These are phyloP conservation scores for Mangifera indica DNA, from an alignment of 345 rosid species.

Conservation along the genomic window DNA sequence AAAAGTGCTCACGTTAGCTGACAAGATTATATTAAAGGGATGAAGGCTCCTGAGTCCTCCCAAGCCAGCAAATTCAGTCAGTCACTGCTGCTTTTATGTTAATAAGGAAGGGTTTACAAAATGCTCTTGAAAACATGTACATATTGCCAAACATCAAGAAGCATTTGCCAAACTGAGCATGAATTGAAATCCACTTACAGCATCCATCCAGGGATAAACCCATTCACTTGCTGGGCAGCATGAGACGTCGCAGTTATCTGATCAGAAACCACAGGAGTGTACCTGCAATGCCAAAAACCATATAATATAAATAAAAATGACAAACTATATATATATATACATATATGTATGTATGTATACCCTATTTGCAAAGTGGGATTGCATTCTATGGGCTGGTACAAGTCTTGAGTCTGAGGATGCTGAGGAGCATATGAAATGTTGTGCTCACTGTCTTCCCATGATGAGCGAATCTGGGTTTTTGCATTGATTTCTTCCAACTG, in stretches of 20 bases:
- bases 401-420: conserved; percentile 65
- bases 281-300: conserved; percentile 37
- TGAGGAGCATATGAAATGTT: conserved; percentile 58
- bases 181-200: conserved; percentile 41
- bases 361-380: conserved; percentile 96
- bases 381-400: conserved; percentile 86
- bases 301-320: not conserved
- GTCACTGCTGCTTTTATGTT: conserved; percentile 23
- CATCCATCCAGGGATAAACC: conserved; percentile 99
- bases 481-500: conserved; percentile 77
- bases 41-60: conserved; percentile 12
- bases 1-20: conserved; percentile 10
- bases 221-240: conserved; percentile 57
- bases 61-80: not conserved
- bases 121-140: conserved; percentile 38
- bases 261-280: conserved; percentile 61
- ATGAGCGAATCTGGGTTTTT: conserved; percentile 49
- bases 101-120: not conserved
- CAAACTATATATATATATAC: too few relatives aligned
- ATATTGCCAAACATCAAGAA: conserved; percentile 27
- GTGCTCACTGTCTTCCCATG: conserved; percentile 82
- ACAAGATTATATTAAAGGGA: conserved; percentile 2
- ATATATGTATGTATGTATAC: conserved; percentile 27
- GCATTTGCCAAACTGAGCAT: not conserved
- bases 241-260: conserved; percentile 57